These are phyloP conservation scores for Diaporthe sp. DNA, from an alignment of 2,329 filamentous ascomycete genomes.

Conservation along the genomic window DNA sequence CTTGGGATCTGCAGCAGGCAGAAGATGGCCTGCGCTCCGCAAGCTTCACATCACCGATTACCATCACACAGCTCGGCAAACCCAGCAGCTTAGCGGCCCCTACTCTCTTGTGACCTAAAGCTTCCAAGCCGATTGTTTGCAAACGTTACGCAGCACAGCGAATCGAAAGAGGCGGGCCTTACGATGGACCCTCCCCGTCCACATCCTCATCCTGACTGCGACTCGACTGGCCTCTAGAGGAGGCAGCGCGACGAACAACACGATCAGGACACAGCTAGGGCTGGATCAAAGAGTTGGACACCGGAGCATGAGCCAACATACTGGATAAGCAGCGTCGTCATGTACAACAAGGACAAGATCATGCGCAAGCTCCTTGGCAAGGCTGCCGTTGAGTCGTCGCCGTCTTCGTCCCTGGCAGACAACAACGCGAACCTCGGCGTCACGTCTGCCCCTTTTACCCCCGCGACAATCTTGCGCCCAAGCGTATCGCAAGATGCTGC, in stretches of 20 bases:
- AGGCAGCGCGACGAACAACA: constrained; percentile 24
- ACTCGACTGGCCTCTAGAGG: constrained; percentile 26
- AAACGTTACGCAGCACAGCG: neutral
- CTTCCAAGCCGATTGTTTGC: neutral
- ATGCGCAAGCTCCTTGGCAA: constrained; percentile 72
- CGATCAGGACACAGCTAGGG: neutral
- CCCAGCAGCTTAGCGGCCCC: neutral
- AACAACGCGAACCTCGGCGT: constrained; percentile 43
- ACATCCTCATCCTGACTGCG: constrained; percentile 1
- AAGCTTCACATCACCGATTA: neutral
- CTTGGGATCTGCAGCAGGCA: neutral
- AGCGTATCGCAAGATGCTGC: constrained; percentile 65
- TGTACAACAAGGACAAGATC: constrained; percentile 66
- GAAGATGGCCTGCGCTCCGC: neutral
- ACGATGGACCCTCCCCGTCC: constrained; percentile 3
- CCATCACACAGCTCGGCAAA: neutral
- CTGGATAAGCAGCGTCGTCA: constrained; percentile 41
- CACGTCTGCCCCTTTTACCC: constrained; percentile 54
- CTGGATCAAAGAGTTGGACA: neutral
- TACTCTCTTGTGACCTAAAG: too few relatives aligned
- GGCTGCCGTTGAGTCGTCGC: constrained; percentile 56
- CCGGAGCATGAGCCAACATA: constrained; percentile 37
- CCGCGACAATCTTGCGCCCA: constrained; percentile 58
- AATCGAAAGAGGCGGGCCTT: neutral
- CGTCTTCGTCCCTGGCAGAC: constrained; percentile 51